Percentiles rank a stretch among this genome's conserved stretches.
Conservation (phyloP, 306 rosid species). For the Begonia masoniana region DNA sequence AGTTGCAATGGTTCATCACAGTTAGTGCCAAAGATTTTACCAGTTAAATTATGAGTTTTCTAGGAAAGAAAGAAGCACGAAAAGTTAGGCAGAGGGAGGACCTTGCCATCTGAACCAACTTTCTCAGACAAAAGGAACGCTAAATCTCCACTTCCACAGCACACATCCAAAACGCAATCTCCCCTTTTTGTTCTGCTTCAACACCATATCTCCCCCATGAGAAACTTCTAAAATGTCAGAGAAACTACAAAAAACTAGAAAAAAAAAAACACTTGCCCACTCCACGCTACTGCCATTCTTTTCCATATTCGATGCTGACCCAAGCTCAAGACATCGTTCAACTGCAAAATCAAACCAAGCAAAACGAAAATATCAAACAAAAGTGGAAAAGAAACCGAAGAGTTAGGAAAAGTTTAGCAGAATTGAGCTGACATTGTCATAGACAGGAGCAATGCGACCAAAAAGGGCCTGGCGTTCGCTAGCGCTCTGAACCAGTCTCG, state of each 20-base stretch:
- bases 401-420: not conserved
- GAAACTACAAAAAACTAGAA: not conserved
- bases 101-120: slow-evolving; percentile 59
- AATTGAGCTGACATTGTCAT: slow-evolving; percentile 42
- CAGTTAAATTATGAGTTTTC: not conserved
- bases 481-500: slow-evolving; percentile 24
- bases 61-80: too few species aligned
- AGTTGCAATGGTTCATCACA: too few species aligned
- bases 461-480: slow-evolving; percentile 52
- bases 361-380: not conserved
- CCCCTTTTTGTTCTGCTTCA: slow-evolving; percentile 53
- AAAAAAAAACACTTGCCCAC: slow-evolving; percentile 23
- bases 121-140: slow-evolving; percentile 60
- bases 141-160: slow-evolving; percentile 96
- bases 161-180: slow-evolving; percentile 63
- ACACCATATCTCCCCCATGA: not conserved
- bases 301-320: slow-evolving; percentile 93
- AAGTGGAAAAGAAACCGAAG: not conserved
- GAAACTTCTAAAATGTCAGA: not conserved
- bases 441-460: slow-evolving; percentile 79
- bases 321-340: slow-evolving; percentile 68
- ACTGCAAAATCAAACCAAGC: slow-evolving; percentile 15
- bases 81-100: not conserved
- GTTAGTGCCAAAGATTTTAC: not conserved
- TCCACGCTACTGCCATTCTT: slow-evolving; percentile 85